Evolutionary conservation across 1,139 yeast species (phyloP).

Genomic region (Yamadazyma sp.): DNA sequence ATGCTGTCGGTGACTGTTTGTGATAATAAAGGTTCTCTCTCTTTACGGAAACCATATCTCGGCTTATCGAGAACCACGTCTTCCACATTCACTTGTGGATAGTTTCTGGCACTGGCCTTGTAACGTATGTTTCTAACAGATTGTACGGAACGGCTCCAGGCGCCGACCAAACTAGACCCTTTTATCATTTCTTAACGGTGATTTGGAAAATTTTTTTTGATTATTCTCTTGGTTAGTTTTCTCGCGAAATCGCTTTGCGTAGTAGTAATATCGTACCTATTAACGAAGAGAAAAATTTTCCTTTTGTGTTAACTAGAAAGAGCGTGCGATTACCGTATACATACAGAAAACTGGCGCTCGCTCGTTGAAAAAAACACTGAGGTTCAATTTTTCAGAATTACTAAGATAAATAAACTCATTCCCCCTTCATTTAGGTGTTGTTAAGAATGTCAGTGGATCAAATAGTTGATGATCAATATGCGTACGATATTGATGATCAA

Average conservation of each 20-base stretch:
- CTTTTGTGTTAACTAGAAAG: neutral
- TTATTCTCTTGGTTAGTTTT: neutral
- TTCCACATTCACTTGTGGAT: conserved; percentile 41
- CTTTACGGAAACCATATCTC: conserved; percentile 39
- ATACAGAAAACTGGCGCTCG: conserved; percentile 1
- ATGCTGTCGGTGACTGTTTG: conserved; percentile 41
- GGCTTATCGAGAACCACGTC: conserved; percentile 43
- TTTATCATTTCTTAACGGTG: neutral
- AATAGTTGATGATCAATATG: conserved; percentile 55
- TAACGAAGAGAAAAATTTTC: conserved; percentile 6
- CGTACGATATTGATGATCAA: conserved; percentile 62
- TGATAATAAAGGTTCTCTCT: conserved; percentile 41
- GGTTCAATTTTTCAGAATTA: conserved; percentile 5
- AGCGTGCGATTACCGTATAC: neutral
- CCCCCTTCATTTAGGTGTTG: neutral
- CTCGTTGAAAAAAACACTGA: conserved; percentile 9
- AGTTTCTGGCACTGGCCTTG: conserved; percentile 30
- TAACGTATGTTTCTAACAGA: conserved; percentile 25
- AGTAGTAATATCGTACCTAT: neutral
- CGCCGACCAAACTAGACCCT: neutral
- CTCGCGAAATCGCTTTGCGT: neutral
- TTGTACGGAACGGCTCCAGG: conserved; percentile 2
- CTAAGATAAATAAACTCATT: conserved; percentile 3
- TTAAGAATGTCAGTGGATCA: conserved; percentile 15
- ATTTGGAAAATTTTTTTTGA: neutral